Evolutionary conservation across 345 rosid species (phyloP), one percentile per base, ranked within the genome.

Genomic region (Alliaria petiolata): DNA sequence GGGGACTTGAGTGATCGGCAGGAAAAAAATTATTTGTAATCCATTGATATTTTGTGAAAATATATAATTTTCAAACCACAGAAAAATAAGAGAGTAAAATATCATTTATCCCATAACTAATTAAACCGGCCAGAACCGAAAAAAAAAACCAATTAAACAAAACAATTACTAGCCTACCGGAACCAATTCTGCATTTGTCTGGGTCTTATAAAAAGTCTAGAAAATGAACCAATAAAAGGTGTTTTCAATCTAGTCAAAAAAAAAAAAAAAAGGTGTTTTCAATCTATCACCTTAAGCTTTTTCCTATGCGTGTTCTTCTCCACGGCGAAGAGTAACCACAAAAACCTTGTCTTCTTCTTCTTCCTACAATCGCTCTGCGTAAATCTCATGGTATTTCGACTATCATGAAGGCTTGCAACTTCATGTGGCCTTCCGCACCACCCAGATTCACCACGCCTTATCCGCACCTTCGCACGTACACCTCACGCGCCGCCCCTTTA

Each of bases 401-500:
- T 31, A 74, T 8, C 1, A 75, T 75, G 74, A 75, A 68, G 20
- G 65, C 64, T 75, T 53, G 15, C 59, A 52, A 68, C 42, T 68
- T 67, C 70, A 62, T 46, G 6, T 75, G 22, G 52, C 65, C 76
- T 70, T 64, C 76, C 71, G 33, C 70, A 31, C 15, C 75, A n/a
- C 70, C 39, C 14, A 68, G 74, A 67, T 69, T 67, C 61, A 12
- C 69, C 39, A 51, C 55, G 3, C 61, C 67, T 60, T 68, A 39
- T 49, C 76, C 72, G 0, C 65, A 68, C 43, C 55, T 19, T 7
- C 61, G 51, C 43, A 12, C 79, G 17, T 67, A 66, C 11, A 73
- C 53, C 7, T 16, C 70, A 47, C 80, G 76, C 76, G 58, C 66
- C 45, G 39, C 58, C 51, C 55, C 73, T 20, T 26, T 46, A 17